Evolutionary conservation across 495 filamentous ascomycete species (phyloP).

Genomic region (Daldinia caldariorum): DNA sequence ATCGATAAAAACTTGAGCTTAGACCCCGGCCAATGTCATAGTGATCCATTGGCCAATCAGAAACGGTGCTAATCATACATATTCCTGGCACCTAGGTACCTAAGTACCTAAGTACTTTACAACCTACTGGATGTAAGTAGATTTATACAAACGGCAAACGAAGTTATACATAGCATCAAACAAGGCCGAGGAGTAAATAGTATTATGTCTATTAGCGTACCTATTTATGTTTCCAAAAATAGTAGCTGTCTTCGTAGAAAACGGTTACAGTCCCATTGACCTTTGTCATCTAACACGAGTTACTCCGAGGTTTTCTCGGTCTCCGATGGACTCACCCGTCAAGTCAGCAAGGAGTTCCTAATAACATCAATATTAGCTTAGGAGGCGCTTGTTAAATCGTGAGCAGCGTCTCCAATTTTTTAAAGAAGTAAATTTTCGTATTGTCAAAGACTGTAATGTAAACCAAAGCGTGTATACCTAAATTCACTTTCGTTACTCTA

Average conservation of each 20-base stretch:
- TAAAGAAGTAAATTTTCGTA: too few relatives aligned
- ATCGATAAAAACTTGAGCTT: constrained; percentile 38
- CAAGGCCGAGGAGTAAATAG: neutral
- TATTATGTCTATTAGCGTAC: neutral
- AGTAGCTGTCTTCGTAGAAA: too few relatives aligned
- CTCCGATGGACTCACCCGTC: neutral
- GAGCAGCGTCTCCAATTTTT: too few relatives aligned
- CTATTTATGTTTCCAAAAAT: neutral
- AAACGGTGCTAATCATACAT: neutral
- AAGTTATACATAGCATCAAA: neutral
- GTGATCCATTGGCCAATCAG: constrained; percentile 42
- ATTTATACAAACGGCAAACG: neutral
- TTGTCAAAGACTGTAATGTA: too few relatives aligned
- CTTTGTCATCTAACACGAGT: neutral
- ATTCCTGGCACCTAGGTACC: neutral
- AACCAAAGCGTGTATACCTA: too few relatives aligned
- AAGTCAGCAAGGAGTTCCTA: neutral
- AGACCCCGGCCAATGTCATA: constrained; percentile 18
- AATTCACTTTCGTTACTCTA: too few relatives aligned
- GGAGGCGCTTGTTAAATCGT: too few relatives aligned
- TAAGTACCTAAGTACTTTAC: too few relatives aligned
- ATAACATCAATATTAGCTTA: neutral
- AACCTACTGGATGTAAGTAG: too few relatives aligned
- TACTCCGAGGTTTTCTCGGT: neutral
- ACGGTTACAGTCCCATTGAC: too few relatives aligned